Base-by-base conservation (phyloP, 352 stramenopile genomes). In the Blastocystis sp. region DNA sequence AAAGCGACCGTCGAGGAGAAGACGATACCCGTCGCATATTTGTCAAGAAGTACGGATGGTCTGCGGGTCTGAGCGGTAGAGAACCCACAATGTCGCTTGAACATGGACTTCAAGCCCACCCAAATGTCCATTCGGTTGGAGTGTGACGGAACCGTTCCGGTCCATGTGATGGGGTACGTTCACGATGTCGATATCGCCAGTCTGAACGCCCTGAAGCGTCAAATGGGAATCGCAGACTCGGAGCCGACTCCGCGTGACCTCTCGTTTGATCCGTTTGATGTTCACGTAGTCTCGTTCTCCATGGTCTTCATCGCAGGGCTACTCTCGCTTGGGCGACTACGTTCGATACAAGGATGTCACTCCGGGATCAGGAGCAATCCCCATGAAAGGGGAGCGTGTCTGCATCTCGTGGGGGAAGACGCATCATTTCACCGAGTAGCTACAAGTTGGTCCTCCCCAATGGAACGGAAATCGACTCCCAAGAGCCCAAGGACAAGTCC, bases 121-220 rank as follows among this genome's bases (percentile, higher is more conserved):
- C 29, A 69, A 16, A 62, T 85, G 59, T 85, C 74, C 1, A 51
- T 85, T 37, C 3, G 29, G 35, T n/a, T 85, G 10, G 29, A 66
- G 4, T 33, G n/a, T 39, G 55, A 62, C 12, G 74, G 74, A 55
- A 50, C 19, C 10, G n/a, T 41, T 31, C 74, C 41, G 24, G 51
- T 85, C 66, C 50, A 85, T 55, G 37, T 85, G 12, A 67, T 85
- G 16, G 74, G 74, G 1, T 85, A 70, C 29, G 74, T 85, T 2
- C 74, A 85, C 45, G 74, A 85, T 41, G 74, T 85, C 19, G 74
- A 85, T 85, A 31, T 85, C 19, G 60, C 55, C 35, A 70, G 55
- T 85, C 55, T 85, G 29, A 45, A 50, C 6, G 74, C 74, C 33
- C 41, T 85, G 33, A 77, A 77, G 50, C 66, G 66, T 24, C 66